A percentile compares a stretch with the other conserved stretches of the same genome.
These are phyloP conservation scores for Onygenales sp. DNA, from an alignment of 2,329 filamentous ascomycete species.

Conservation along the genomic window DNA sequence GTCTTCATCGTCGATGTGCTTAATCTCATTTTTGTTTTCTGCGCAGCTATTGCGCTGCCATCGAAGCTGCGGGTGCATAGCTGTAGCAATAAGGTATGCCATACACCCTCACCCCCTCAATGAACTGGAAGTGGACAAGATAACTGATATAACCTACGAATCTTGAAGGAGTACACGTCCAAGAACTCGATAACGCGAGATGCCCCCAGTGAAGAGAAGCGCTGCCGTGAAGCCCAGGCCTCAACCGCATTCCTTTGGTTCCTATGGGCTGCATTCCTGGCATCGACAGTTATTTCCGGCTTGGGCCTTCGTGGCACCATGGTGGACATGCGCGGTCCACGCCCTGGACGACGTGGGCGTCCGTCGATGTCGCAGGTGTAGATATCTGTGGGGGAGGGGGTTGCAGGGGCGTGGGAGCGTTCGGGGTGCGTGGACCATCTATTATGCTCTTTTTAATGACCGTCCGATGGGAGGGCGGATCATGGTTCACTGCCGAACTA, in stretches of 20 bases:
- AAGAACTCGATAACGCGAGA: constrained; percentile 39
- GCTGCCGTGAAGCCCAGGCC: constrained; percentile 44
- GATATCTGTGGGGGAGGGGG: not conserved
- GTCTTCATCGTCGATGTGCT: constrained; percentile 36
- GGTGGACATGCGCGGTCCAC: constrained; percentile 5
- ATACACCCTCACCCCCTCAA: not conserved
- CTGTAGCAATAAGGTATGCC: constrained; percentile 37
- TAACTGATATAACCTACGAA: not conserved
- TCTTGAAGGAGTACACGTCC: constrained; percentile 27
- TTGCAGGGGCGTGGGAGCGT: not conserved
- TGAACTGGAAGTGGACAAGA: not conserved
- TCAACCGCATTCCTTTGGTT: constrained; percentile 45
- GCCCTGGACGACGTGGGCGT: constrained; percentile 7
- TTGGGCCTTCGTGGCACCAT: constrained; percentile 13
- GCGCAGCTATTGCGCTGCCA: constrained; percentile 39
- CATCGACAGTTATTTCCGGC: constrained; percentile 31
- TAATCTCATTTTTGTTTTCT: constrained; percentile 41
- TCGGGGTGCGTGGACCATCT: not conserved
- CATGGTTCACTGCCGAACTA: too few species aligned
- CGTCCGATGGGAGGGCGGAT: too few species aligned
- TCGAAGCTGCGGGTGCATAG: constrained; percentile 35
- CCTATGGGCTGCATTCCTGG: constrained; percentile 35
- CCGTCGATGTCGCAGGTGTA: constrained; percentile 14
- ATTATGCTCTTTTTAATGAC: too few species aligned
- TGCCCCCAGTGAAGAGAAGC: constrained; percentile 24